A percentile compares a stretch with the other conserved stretches of the same genome.
These are phyloP conservation scores for Astraeus odoratus DNA, from an alignment of 768 basidiomycete genomes.

Conservation along the genomic window DNA sequence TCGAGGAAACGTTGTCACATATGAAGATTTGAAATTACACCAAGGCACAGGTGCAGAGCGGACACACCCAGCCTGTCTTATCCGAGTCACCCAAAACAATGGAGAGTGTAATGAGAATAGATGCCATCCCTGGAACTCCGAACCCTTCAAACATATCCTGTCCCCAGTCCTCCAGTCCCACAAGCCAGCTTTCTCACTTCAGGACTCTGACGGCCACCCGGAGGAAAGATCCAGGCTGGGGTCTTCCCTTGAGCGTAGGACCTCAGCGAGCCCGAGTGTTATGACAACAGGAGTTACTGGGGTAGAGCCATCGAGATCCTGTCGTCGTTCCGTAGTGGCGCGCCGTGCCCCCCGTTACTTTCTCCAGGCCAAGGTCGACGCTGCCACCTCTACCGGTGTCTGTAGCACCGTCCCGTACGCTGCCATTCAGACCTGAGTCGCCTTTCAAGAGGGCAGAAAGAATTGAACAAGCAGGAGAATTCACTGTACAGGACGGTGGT, in stretches of 20 bases:
- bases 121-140: neutral
- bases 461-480: conserved; percentile 24
- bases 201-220: conserved; percentile 1
- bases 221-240: conserved; percentile 1
- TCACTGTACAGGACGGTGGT: conserved; percentile 22
- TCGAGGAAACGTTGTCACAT: conserved; percentile 12
- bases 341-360: conserved; percentile 8
- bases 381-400: neutral
- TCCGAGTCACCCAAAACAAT: conserved; percentile 19
- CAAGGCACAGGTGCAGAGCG: conserved; percentile 1
- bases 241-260: neutral
- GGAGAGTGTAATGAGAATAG: conserved; percentile 4
- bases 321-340: conserved; percentile 17
- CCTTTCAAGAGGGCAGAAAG: conserved; percentile 21
- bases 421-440: conserved; percentile 7
- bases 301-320: conserved; percentile 8
- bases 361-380: conserved; percentile 8
- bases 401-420: neutral
- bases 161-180: conserved; percentile 5
- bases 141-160: conserved; percentile 1
- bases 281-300: too few relatives aligned
- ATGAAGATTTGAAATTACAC: conserved; percentile 10
- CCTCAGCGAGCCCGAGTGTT: neutral
- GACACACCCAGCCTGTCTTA: conserved; percentile 4
- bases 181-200: conserved; percentile 3